These are phyloP conservation scores for Ganoderma leucocontextum DNA, from an alignment of 1,284 basidiomycete genomes.

Conservation along the genomic window DNA sequence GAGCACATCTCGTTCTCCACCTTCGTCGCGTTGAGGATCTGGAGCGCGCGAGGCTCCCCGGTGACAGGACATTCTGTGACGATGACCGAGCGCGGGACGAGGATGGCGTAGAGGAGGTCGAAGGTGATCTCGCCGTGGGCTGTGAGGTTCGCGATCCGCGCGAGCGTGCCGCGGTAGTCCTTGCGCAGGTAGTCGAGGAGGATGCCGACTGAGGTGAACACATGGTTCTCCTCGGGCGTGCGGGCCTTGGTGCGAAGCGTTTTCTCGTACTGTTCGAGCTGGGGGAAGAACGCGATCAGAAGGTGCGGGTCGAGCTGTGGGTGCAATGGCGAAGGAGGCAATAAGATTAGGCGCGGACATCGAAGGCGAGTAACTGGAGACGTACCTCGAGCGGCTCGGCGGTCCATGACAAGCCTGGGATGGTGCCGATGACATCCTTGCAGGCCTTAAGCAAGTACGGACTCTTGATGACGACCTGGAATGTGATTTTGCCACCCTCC, in stretches of 20 bases:
- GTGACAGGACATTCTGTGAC: constrained; percentile 25
- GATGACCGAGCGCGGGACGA: constrained; percentile 27
- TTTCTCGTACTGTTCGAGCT: constrained; percentile 55
- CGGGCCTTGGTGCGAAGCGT: constrained; percentile 47
- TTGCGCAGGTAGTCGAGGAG: constrained; percentile 49
- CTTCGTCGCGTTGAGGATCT: constrained; percentile 48
- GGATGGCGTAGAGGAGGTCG: constrained; percentile 52
- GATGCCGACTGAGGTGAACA: constrained; percentile 49
- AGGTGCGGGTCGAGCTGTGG: constrained; percentile 59
- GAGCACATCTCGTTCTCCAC: constrained; percentile 39
- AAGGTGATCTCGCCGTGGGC: constrained; percentile 63
- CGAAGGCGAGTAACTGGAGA: not conserved
- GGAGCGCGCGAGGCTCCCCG: constrained; percentile 56
- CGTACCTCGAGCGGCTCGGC: constrained; percentile 58
- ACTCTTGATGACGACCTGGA: constrained; percentile 63
- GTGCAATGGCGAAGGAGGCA: not conserved
- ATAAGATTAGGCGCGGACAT: not conserved
- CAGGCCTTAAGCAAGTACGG: constrained; percentile 61
- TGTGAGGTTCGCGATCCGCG: constrained; percentile 53
- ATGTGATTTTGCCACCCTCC: constrained; percentile 46
- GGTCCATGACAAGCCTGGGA: constrained; percentile 66
- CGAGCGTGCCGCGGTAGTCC: constrained; percentile 58
- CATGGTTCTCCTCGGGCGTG: constrained; percentile 48
- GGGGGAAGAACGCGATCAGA: constrained; percentile 57
- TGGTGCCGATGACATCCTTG: constrained; percentile 58